Evolutionary conservation across 495 filamentous ascomycete genomes (phyloP).

Genomic region (Penicillium canescens): DNA sequence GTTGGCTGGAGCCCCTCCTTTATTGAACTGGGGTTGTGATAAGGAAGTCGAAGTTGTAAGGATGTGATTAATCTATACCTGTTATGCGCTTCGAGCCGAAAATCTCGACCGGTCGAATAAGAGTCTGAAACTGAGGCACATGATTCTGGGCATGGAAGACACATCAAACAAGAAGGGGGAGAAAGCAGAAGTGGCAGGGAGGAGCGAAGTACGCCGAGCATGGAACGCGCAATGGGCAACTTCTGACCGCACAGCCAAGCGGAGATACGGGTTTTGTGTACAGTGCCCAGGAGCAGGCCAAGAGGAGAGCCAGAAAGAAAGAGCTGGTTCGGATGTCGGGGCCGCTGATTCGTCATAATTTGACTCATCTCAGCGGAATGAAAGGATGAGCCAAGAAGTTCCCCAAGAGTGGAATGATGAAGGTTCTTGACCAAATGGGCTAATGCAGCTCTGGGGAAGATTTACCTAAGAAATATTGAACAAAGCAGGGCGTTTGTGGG

Average conservation of each 20-base stretch:
- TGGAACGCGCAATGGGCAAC: constrained; percentile 6
- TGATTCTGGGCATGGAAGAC: neutral
- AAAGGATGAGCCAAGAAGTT: neutral
- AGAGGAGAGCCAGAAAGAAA: constrained; percentile 1
- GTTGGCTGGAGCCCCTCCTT: too few relatives aligned
- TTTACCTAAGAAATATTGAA: constrained; percentile 28
- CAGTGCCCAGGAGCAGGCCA: constrained; percentile 3
- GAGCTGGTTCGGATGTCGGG: neutral
- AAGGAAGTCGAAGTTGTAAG: too few relatives aligned
- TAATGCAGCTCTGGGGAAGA: constrained; percentile 2
- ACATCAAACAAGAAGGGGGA: neutral
- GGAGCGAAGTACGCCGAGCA: constrained; percentile 6
- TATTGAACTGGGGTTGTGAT: too few relatives aligned
- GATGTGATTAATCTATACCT: too few relatives aligned
- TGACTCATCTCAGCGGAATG: constrained; percentile 14
- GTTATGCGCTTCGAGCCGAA: neutral
- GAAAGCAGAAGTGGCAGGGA: neutral
- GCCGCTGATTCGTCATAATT: constrained; percentile 1
- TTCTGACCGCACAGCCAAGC: constrained; percentile 11
- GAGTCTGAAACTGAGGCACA: neutral
- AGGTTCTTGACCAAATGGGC: neutral
- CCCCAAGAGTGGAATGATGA: neutral
- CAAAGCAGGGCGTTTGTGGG: constrained; percentile 5
- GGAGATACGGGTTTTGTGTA: constrained; percentile 4
- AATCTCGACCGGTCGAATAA: neutral